phyloP scores from a whole-genome alignment of 2,329 filamentous ascomycete species.

The Trichoderma citrinoviride region DNA sequence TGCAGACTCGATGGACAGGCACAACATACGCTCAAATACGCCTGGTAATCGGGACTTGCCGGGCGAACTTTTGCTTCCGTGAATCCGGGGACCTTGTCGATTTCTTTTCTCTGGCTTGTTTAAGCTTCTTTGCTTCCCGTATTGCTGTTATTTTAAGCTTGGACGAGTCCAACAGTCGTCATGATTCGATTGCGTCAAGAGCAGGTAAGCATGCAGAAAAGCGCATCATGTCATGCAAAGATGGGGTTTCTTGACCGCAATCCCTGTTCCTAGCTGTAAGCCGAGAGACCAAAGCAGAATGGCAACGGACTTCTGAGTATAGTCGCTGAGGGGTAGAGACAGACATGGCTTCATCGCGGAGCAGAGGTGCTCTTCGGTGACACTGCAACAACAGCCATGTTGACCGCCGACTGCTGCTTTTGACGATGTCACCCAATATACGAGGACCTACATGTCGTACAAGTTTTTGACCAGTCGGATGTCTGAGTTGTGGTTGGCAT shows the following conservation, averaged over 20 bases:
- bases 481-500: too few species aligned
- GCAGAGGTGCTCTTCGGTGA: neutral
- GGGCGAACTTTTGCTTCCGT: neutral
- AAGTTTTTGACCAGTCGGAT: too few species aligned
- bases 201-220: neutral
- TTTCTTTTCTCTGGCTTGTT: neutral
- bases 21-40: too few species aligned
- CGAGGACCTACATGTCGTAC: too few species aligned
- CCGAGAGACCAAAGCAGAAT: neutral
- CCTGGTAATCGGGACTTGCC: neutral
- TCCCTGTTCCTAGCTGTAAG: neutral
- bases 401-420: too few species aligned
- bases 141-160: neutral
- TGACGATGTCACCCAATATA: too few species aligned
- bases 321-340: neutral
- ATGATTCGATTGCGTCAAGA: neutral
- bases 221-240: neutral
- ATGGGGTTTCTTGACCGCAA: neutral
- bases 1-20: neutral
- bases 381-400: too few species aligned
- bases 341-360: neutral
- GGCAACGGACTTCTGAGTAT: neutral
- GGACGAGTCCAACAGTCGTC: neutral
- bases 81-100: neutral
- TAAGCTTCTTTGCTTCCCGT: too few species aligned